Conservation (phyloP, 331 rosid species). For the Malus hybrid region DNA sequence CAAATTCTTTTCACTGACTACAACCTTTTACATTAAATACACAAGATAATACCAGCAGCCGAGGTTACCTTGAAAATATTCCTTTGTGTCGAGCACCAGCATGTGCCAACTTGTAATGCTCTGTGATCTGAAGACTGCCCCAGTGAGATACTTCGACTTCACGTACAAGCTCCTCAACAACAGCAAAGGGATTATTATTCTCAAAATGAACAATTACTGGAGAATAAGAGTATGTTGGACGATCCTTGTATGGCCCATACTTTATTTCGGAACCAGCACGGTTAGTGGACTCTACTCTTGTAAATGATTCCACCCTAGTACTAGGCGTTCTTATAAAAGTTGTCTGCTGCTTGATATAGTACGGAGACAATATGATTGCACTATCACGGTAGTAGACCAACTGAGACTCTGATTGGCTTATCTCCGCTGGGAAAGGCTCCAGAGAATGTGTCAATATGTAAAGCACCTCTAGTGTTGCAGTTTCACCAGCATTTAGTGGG, state of each 20-base stretch:
- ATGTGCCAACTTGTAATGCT: conserved; percentile 66
- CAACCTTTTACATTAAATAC: background rate
- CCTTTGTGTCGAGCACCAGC: conserved; percentile 95
- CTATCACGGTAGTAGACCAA: conserved; percentile 85
- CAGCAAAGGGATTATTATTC: conserved; percentile 80
- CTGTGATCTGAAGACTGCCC: conserved; percentile 86
- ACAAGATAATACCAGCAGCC: conserved; percentile 4
- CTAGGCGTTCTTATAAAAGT: conserved; percentile 80
- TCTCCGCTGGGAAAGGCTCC: conserved; percentile 90
- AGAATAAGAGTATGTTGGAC: conserved; percentile 55
- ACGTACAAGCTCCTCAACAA: conserved; percentile 94
- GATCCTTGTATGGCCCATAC: conserved; percentile 79
- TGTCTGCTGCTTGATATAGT: conserved; percentile 74
- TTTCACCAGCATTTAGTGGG: conserved; percentile 54
- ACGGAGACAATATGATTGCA: conserved; percentile 77
- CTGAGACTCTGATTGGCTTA: conserved; percentile 87
- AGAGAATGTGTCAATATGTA: conserved; percentile 69
- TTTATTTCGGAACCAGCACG: conserved; percentile 64
- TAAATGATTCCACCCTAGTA: conserved; percentile 73
- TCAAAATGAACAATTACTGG: conserved; percentile 89
- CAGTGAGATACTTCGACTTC: conserved; percentile 98
- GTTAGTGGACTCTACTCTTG: conserved; percentile 62
- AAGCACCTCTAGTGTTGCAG: conserved; percentile 67
- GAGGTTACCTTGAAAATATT: conserved; percentile 73
- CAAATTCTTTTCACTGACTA: background rate